Percentiles rank a stretch among this genome's conserved stretches.
Conservation (phyloP, 345 rosid genomes). For the Bretschneidera sinensis region DNA sequence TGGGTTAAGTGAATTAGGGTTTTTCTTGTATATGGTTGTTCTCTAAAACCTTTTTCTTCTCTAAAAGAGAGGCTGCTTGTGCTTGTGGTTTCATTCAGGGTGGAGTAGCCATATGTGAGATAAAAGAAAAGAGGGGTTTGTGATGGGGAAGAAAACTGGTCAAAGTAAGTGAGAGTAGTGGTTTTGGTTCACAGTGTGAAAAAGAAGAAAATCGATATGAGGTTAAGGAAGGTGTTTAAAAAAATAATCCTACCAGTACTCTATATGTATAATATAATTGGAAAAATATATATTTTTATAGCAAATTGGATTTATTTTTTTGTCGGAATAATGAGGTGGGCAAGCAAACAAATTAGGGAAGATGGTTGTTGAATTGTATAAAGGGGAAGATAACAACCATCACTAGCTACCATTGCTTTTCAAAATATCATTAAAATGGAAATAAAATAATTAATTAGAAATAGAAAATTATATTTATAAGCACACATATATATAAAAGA, state of each 20-base stretch:
- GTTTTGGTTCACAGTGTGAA: conserved; percentile 35
- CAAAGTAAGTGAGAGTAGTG: conserved; percentile 24
- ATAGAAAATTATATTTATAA: too few relatives aligned
- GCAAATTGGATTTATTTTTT: too few relatives aligned
- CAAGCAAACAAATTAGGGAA: conserved; percentile 35
- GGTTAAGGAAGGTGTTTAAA: too few relatives aligned
- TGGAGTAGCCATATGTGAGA: too few relatives aligned
- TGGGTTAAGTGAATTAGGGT: conserved; percentile 38
- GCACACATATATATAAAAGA: too few relatives aligned
- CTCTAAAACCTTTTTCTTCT: conserved; percentile 10
- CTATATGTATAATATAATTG: too few relatives aligned
- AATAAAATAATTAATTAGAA: not conserved
- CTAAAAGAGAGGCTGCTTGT: conserved; percentile 16
- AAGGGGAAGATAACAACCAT: conserved; percentile 29
- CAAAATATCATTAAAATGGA: too few relatives aligned
- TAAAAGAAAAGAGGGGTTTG: too few relatives aligned
- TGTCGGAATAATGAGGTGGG: conserved; percentile 14
- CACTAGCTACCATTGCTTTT: conserved; percentile 22
- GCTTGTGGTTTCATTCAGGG: conserved; percentile 24
- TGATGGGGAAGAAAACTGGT: conserved; percentile 23
- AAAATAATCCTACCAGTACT: too few relatives aligned
- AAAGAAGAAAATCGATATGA: conserved; percentile 6
- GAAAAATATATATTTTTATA: too few relatives aligned
- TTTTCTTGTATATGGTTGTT: conserved; percentile 1
- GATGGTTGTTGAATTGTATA: conserved; percentile 46